Evolutionary conservation across 2,329 filamentous ascomycete species (phyloP).

Genomic region (Drechmeria coniospora): DNA sequence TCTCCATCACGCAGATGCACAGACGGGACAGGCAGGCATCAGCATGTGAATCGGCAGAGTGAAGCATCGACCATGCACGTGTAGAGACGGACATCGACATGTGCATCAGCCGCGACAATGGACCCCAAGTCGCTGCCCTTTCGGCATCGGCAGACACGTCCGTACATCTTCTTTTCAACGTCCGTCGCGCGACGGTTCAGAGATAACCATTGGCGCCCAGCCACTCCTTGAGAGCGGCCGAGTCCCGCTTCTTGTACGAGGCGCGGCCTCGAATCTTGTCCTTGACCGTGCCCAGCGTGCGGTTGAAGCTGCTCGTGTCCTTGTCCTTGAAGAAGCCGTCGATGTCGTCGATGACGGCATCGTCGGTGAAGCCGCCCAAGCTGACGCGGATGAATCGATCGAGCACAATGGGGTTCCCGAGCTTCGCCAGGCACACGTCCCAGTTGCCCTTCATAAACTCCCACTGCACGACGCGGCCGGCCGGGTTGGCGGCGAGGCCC

Average conservation of each 20-base stretch:
- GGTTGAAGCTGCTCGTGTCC: constrained; percentile 74
- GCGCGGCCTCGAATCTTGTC: constrained; percentile 77
- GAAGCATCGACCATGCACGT: too few relatives aligned
- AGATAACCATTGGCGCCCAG: constrained; percentile 37
- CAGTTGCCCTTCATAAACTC: constrained; percentile 75
- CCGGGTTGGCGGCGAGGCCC: constrained; percentile 56
- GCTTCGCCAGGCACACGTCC: constrained; percentile 52
- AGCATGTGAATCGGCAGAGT: too few relatives aligned
- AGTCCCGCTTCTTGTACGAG: constrained; percentile 67
- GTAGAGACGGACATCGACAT: too few relatives aligned
- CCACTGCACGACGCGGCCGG: constrained; percentile 66
- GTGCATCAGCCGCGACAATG: too few relatives aligned
- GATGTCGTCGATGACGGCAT: constrained; percentile 58
- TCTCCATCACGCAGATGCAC: too few relatives aligned
- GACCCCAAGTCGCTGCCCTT: too few relatives aligned
- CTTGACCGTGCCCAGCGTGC: constrained; percentile 69
- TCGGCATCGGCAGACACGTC: too few relatives aligned
- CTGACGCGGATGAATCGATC: constrained; percentile 76
- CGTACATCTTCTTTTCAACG: too few relatives aligned
- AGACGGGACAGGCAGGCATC: too few relatives aligned
- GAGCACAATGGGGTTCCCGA: constrained; percentile 73
- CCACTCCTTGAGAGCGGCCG: constrained; percentile 63
- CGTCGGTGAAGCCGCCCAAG: constrained; percentile 64
- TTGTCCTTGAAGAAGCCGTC: constrained; percentile 71
- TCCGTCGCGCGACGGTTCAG: constrained; percentile 12